phyloP scores from a whole-genome alignment of 352 stramenopile genomes.

The Hyaloperonospora brassicae region DNA sequence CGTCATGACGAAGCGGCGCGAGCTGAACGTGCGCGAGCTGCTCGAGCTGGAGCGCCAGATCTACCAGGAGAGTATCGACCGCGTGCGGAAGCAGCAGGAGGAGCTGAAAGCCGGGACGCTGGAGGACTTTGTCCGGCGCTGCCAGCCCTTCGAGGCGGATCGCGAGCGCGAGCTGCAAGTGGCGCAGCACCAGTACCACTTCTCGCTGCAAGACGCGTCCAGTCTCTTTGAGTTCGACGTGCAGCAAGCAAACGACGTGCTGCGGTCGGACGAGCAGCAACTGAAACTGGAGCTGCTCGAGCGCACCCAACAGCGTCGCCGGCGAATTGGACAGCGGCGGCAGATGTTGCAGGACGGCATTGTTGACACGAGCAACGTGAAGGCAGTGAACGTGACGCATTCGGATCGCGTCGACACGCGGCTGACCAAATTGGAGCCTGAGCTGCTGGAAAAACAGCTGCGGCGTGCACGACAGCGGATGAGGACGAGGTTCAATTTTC shows the following conservation, averaged over 20 bases:
- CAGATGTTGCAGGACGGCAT: constrained; percentile 39
- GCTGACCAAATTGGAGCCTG: constrained; percentile 1
- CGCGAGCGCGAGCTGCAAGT: constrained; percentile 38
- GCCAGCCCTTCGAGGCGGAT: constrained; percentile 48
- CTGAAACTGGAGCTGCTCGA: constrained; percentile 32
- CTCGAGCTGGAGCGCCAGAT: constrained; percentile 75
- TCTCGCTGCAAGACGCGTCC: constrained; percentile 45
- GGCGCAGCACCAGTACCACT: constrained; percentile 40
- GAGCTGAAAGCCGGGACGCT: constrained; percentile 39
- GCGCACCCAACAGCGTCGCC: constrained; percentile 36
- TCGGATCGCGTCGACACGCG: background rate
- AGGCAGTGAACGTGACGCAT: background rate
- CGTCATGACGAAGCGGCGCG: constrained; percentile 3
- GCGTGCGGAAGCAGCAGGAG: constrained; percentile 38
- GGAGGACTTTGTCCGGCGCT: constrained; percentile 56
- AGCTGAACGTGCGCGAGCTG: constrained; percentile 59
- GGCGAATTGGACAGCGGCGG: constrained; percentile 65
- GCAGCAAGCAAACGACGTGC: constrained; percentile 61
- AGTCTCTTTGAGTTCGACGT: constrained; percentile 72
- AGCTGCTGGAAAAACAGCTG: constrained; percentile 25
- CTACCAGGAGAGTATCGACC: constrained; percentile 79
- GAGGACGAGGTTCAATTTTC: constrained; percentile 46
- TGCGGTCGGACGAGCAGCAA: constrained; percentile 32
- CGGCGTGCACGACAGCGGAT: constrained; percentile 15
- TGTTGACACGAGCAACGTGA: constrained; percentile 13